A percentile compares a stretch with the other conserved stretches of the same genome.
These are phyloP conservation scores for Penicillium bovifimosum DNA, from an alignment of 495 filamentous ascomycete species.

Conservation along the genomic window DNA sequence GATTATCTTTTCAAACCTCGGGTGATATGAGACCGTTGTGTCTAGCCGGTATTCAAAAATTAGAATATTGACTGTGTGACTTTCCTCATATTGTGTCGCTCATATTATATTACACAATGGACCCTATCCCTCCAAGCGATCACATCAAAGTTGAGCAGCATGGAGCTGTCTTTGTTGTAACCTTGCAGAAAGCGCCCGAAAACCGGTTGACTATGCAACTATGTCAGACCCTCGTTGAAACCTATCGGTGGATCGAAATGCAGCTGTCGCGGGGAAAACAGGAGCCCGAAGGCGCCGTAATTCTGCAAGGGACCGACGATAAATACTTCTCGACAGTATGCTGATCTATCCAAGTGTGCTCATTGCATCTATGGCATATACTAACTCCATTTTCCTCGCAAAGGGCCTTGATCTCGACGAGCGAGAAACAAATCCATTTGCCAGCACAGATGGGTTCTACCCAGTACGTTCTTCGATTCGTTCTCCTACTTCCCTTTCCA, in stretches of 20 bases:
- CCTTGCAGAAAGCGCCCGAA: constrained; percentile 43
- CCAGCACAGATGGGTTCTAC: constrained; percentile 46
- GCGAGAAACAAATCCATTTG: constrained; percentile 39
- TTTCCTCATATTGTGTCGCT: too few species aligned
- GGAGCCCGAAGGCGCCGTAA: constrained; percentile 39
- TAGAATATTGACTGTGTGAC: too few species aligned
- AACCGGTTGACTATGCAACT: constrained; percentile 41
- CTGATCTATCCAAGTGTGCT: too few species aligned
- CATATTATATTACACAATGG: neutral
- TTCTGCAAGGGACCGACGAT: neutral
- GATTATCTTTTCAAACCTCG: too few species aligned
- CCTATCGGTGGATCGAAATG: constrained; percentile 37
- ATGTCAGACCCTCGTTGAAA: constrained; percentile 43
- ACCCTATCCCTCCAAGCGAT: neutral
- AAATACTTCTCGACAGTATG: neutral
- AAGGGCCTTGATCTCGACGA: constrained; percentile 45
- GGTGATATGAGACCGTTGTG: too few species aligned
- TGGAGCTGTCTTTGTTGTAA: constrained; percentile 43
- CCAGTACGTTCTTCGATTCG: too few species aligned
- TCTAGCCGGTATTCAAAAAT: too few species aligned
- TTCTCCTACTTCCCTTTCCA: too few species aligned
- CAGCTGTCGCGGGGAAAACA: constrained; percentile 37
- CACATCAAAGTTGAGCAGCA: constrained; percentile 13
- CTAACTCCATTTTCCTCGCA: too few species aligned
- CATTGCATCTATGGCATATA: too few species aligned